Evolutionary conservation across 768 basidiomycete genomes (phyloP).

Genomic region (Tulasnella sp.): DNA sequence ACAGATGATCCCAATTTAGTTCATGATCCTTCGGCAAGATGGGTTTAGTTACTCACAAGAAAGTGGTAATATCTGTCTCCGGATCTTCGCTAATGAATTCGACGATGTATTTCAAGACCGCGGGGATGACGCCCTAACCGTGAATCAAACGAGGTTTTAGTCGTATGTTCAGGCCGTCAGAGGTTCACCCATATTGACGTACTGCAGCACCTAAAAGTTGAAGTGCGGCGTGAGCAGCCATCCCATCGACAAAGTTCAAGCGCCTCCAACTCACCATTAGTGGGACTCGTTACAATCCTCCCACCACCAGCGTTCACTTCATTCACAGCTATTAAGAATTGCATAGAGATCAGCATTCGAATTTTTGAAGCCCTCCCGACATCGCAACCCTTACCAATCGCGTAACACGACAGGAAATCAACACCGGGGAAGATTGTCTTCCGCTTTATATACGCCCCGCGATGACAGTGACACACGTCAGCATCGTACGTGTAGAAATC

Average conservation of each 20-base stretch:
- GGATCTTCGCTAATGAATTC: conserved; percentile 93
- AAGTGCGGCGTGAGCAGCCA: not conserved
- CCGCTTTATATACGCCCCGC: conserved; percentile 44
- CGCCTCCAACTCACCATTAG: conserved; percentile 92
- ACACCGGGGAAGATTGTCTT: conserved; percentile 87
- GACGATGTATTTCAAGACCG: conserved; percentile 76
- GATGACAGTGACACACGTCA: too few species aligned
- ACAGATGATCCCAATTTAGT: not conserved
- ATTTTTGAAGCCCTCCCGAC: too few species aligned
- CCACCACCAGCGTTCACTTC: conserved; percentile 75
- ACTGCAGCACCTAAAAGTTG: conserved; percentile 7
- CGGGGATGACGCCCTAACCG: conserved; percentile 70
- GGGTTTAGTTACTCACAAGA: conserved; percentile 59
- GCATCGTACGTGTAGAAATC: too few species aligned
- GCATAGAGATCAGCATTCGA: conserved; percentile 4
- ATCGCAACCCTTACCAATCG: conserved; percentile 50
- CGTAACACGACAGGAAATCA: conserved; percentile 91
- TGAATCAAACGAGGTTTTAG: not conserved
- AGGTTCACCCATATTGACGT: not conserved
- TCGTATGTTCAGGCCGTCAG: not conserved
- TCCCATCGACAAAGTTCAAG: not conserved
- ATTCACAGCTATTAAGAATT: conserved; percentile 42
- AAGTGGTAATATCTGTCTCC: conserved; percentile 81
- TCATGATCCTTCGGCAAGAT: not conserved
- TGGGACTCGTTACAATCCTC: conserved; percentile 90